Conservation (phyloP, 2,329 filamentous ascomycete species). For the Purpureocillium lavendulum region DNA sequence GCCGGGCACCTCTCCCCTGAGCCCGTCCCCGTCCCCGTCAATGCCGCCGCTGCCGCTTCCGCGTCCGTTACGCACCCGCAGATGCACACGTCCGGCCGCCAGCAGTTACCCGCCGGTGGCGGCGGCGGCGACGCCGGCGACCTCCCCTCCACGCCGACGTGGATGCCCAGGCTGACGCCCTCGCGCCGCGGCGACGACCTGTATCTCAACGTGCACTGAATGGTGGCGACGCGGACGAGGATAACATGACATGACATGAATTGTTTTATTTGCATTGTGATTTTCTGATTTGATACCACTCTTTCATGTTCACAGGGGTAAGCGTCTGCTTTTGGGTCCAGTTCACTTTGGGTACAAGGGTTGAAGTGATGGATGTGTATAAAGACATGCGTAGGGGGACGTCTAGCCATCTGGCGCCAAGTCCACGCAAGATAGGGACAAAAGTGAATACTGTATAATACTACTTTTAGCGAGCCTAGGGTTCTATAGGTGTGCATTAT, state of each 20-base stretch:
- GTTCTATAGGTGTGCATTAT: neutral
- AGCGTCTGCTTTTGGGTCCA: no score
- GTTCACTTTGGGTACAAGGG: no score
- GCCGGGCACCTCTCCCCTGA: conserved; percentile 2
- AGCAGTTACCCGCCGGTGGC: neutral
- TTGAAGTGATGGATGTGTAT: no score
- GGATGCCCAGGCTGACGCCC: conserved; percentile 55
- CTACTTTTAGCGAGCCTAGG: conserved; percentile 13
- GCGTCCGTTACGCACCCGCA: no score
- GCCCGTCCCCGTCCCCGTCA: neutral
- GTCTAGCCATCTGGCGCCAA: no score
- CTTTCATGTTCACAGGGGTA: no score
- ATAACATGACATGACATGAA: neutral
- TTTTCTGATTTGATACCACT: neutral
- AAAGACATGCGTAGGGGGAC: no score
- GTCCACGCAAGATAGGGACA: no score
- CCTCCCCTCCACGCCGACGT: conserved; percentile 15
- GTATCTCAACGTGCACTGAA: conserved; percentile 45
- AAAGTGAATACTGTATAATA: conserved; percentile 12
- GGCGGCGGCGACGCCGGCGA: neutral
- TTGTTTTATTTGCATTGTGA: no score
- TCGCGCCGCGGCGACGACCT: conserved; percentile 58
- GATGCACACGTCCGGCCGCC: no score
- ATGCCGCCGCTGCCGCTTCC: no score
- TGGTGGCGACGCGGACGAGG: neutral